Base-by-base conservation (phyloP, 2,329 filamentous ascomycete species). In the Trichoderma atrobrunneum region DNA sequence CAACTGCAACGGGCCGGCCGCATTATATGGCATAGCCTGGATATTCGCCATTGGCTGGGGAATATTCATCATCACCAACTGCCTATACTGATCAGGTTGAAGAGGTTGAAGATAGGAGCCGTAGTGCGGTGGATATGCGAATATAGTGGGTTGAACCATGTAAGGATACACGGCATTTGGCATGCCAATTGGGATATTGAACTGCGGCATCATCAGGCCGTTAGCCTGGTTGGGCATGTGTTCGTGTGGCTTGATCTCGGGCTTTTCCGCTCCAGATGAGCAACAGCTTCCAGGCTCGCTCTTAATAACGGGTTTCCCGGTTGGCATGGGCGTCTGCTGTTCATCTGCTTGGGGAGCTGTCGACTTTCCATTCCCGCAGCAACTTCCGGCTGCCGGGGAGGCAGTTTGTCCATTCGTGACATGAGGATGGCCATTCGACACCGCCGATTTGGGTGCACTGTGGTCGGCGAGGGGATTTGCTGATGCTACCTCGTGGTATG, bases 21-120 rank as follows among this genome's bases (percentile, higher is more conserved):
- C 75, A n/a, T 74, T 75, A 69, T 79, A 78, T 12, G 77, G 74
- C 56, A 75, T 72, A 21, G 79, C 77, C 54, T 79, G 76, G 36
- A 76, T 70, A 30, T 64, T 71, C 30, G 68, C 11, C 48, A 34
- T 21, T 21, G 78, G 76, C 63, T 82, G 82, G n/a, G 80, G 74
- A 78, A 82, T 79, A 72, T 77, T 78, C 78, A 83, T 78, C 7
- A 80, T 77, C 73, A 82, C 80, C 28, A 85, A 79, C 72, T 87
- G 83, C 67, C 84, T 81, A 85, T 86, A 88, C 64, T 86, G 85
- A 16, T 84, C 81, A n/a, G 85, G 86, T 73, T 88, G 85, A 11
- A 89, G 81, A 5, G 87, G 87, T 64, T 88, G 86, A 74, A 87
- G 81, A 75, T 84, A 88, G 0, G 87, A 88, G 8, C 87, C 87